Conservation (phyloP, 176 grass and related monocot genomes). For the Oryza coarctata region DNA sequence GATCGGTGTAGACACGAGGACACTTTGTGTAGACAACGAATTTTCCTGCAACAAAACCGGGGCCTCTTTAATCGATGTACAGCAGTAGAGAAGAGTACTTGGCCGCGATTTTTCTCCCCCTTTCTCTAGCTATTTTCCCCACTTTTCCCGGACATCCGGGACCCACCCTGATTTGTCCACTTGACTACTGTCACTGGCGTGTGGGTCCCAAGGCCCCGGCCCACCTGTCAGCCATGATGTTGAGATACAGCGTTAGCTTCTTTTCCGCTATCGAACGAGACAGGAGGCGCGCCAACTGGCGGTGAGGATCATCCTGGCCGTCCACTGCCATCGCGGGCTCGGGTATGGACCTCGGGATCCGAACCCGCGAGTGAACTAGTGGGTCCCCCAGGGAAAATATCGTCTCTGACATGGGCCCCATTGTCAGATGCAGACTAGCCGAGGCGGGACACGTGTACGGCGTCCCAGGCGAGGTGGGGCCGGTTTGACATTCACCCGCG, state of each 20-base stretch:
- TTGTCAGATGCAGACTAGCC: neutral
- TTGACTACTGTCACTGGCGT: neutral
- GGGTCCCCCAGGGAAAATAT: neutral
- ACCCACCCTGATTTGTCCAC: neutral
- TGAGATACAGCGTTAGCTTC: neutral
- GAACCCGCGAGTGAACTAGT: neutral
- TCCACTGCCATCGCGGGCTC: neutral
- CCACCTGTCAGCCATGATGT: neutral
- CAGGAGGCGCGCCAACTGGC: neutral
- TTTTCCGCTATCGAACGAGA: neutral
- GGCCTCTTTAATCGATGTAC: slow-evolving; percentile 8
- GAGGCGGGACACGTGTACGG: neutral
- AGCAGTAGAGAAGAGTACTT: neutral
- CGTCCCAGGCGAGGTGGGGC: neutral
- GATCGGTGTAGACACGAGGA: neutral
- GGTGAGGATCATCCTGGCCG: neutral
- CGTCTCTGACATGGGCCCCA: rapidly evolving
- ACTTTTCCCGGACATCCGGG: slow-evolving; percentile 31
- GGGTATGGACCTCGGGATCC: neutral
- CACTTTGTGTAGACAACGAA: neutral
- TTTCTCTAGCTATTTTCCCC: neutral
- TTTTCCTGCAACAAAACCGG: slow-evolving; percentile 1
- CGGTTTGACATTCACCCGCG: neutral
- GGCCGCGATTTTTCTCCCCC: neutral
- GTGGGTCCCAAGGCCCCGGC: rapidly evolving